Evolutionary conservation across 139 green algal species (phyloP).

Genomic region (Ettlia oleoabundans): DNA sequence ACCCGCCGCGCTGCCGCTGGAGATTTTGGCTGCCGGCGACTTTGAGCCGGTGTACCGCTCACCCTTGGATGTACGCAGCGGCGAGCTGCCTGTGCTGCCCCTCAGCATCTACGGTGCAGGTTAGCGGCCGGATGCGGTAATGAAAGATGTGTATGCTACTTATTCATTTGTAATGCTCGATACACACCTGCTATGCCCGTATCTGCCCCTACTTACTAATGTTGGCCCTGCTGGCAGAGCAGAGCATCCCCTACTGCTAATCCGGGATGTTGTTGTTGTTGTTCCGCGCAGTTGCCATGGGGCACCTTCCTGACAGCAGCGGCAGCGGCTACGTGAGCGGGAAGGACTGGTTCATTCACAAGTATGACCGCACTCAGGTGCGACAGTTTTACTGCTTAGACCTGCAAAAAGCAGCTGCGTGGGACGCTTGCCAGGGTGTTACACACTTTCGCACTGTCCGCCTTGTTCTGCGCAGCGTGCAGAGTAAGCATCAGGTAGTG

Average conservation of each 20-base stretch:
- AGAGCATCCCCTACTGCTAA: too few relatives aligned
- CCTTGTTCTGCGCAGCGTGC: too few relatives aligned
- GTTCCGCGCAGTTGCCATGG: conserved; percentile 70
- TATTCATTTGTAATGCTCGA: not conserved
- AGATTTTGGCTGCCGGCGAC: conserved; percentile 80
- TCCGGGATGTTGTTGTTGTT: not conserved
- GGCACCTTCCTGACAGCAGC: conserved; percentile 44
- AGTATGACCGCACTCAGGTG: conserved; percentile 68
- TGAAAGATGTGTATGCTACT: too few relatives aligned
- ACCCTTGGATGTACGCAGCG: conserved; percentile 77
- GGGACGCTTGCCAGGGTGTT: too few relatives aligned
- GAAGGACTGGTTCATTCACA: conserved; percentile 84
- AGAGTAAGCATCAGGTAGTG: too few relatives aligned
- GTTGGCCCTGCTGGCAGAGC: too few relatives aligned
- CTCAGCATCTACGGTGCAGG: conserved; percentile 73
- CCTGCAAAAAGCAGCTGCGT: not conserved
- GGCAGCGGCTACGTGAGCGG: conserved; percentile 54
- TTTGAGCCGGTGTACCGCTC: conserved; percentile 85
- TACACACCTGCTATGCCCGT: not conserved
- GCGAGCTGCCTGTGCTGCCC: conserved; percentile 83
- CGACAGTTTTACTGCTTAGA: not conserved
- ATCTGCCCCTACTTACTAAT: not conserved
- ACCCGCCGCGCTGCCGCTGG: conserved; percentile 68
- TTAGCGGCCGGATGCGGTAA: too few relatives aligned
- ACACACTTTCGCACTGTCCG: too few relatives aligned